Evolutionary conservation across 208 protist genomes (phyloP).

Genomic region (Crithidia brevicula): DNA sequence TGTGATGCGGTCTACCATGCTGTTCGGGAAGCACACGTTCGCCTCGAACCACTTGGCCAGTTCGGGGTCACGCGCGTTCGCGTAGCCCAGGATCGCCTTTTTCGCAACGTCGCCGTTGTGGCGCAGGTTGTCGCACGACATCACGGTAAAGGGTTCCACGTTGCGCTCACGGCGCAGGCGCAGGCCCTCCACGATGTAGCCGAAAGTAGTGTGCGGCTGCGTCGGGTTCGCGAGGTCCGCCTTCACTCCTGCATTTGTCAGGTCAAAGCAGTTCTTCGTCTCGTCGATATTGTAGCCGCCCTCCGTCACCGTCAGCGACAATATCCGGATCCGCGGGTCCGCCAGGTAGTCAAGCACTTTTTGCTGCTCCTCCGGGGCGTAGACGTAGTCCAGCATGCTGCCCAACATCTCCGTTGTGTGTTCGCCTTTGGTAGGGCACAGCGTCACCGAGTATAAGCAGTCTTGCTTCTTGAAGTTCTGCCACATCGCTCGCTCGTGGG

Average conservation of each 20-base stretch:
- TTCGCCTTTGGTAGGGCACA: conserved; percentile 28
- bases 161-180: conserved; percentile 32
- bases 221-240: conserved; percentile 32
- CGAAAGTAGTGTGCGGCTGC: conserved; percentile 41
- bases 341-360: conserved; percentile 32
- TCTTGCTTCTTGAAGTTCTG: conserved; percentile 45
- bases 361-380: conserved; percentile 37
- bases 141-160: conserved; percentile 43
- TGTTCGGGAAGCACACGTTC: conserved; percentile 44
- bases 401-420: conserved; percentile 30
- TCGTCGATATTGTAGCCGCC: conserved; percentile 62
- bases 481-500: conserved; percentile 36
- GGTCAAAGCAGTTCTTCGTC: conserved; percentile 33
- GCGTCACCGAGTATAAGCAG: conserved; percentile 47
- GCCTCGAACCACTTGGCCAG: conserved; percentile 31
- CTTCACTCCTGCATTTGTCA: conserved; percentile 31
- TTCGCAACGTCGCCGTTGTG: conserved; percentile 51
- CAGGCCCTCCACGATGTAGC: conserved; percentile 46
- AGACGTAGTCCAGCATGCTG: conserved; percentile 45
- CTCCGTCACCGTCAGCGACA: conserved; percentile 54
- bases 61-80: conserved; percentile 18
- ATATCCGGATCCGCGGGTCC: conserved; percentile 39
- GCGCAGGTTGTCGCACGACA: conserved; percentile 55
- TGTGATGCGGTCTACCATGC: conserved; percentile 51
- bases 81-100: conserved; percentile 41